Conservation (phyloP, 2,329 filamentous ascomycete genomes). For the Ceratocystis papillata region DNA sequence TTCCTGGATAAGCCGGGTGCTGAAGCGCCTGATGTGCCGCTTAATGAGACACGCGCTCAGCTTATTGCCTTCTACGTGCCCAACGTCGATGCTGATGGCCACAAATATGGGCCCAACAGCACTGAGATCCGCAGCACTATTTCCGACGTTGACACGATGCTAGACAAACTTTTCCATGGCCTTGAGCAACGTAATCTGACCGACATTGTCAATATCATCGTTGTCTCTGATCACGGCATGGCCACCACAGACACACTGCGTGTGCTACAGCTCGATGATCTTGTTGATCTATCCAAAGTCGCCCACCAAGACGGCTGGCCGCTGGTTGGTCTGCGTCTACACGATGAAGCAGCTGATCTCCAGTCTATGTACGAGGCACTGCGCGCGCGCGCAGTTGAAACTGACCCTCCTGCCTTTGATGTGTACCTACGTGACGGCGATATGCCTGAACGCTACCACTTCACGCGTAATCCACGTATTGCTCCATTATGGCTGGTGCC, state of each 20-base stretch:
- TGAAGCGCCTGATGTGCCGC: constrained; percentile 40
- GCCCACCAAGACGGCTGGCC: constrained; percentile 91
- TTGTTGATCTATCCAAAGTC: constrained; percentile 67
- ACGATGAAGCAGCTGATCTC: constrained; percentile 49
- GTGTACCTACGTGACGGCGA: constrained; percentile 76
- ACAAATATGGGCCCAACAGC: constrained; percentile 85
- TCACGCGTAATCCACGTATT: constrained; percentile 76
- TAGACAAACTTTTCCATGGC: constrained; percentile 63
- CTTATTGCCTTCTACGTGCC: constrained; percentile 92
- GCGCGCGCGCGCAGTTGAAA: constrained; percentile 30
- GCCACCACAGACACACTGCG: constrained; percentile 75
- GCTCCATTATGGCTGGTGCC: constrained; percentile 92
- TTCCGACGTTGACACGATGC: constrained; percentile 66
- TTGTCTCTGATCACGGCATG: constrained; percentile 99
- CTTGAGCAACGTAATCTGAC: constrained; percentile 75
- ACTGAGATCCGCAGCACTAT: constrained; percentile 80
- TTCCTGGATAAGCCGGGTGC: constrained; percentile 73
- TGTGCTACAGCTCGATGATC: constrained; percentile 78
- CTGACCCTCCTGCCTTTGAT: constrained; percentile 59
- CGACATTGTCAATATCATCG: constrained; percentile 77
- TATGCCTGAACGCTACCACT: constrained; percentile 91
- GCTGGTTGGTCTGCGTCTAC: constrained; percentile 75
- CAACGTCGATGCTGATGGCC: constrained; percentile 77
- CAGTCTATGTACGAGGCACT: constrained; percentile 52
- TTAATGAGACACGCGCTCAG: constrained; percentile 59